Base-by-base conservation (phyloP, 2,329 filamentous ascomycete species). In the Hypoxylon sp. region DNA sequence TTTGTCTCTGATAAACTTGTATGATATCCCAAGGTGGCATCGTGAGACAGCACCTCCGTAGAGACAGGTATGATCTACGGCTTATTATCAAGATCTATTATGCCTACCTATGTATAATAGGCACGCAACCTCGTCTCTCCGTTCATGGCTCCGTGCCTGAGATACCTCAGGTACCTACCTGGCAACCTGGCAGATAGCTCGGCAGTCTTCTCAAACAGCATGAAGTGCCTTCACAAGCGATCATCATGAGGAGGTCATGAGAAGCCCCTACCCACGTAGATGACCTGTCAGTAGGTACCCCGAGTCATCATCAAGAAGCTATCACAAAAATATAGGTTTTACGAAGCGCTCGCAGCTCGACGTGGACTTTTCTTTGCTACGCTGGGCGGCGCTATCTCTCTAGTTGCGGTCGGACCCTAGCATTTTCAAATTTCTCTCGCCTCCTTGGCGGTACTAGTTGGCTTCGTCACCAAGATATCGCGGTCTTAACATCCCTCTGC, bases 21-120 rank as follows among this genome's bases (percentile, higher is more conserved):
- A 33, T 31, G 11, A 26, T 3, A 17, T 29, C 21, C 4, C 24
- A 29, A 26, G 20, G 11, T 27, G 21, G n/a, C 15, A 43, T 29
- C 11, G 9, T 17, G 46, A 46, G 40, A 58, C 40, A 26, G 13
- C 7, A 38, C 37, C 35, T 27, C 33, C 21, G 23, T 11, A 40
- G 49, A 54, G 50, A 54, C 47, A 53, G 51, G 13, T 27, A 51
- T 62, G 60, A 57, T 59, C 52, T 60, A 51, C 60, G 29, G 2
- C 23, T 45, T 35, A 33, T 11, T 46, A 23, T 49, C 13, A 17
- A 23, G 31, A 41, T 41, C 31, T 37, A 37, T 11, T 33, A 35
- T 43, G 38, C n/a, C n/a, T n/a, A n/a, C n/a, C n/a, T n/a, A n/a
- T n/a, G n/a, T n/a, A n/a, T n/a, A n/a, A n/a, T n/a, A n/a, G n/a